Evolutionary conservation across 768 basidiomycete genomes (phyloP).

Genomic region (Mycena rebaudengoi): DNA sequence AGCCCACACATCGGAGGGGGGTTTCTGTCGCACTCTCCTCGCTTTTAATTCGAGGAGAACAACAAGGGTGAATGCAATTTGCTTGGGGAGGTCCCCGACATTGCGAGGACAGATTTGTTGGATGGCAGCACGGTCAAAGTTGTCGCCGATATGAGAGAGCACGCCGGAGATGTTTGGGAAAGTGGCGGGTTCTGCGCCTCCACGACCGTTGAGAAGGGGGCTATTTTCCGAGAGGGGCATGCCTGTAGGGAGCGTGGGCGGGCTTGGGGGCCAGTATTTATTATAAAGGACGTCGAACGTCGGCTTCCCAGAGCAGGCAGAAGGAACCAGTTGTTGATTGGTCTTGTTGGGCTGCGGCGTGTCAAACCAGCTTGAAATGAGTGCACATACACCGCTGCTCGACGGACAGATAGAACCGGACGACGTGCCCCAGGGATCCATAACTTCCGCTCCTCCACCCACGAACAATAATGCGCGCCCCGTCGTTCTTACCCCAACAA

Average conservation of each 20-base stretch:
- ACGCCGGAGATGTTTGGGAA: conserved; percentile 27
- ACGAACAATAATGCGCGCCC: conserved; percentile 45
- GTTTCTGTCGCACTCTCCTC: conserved; percentile 26
- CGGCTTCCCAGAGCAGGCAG: background rate
- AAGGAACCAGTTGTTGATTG: background rate
- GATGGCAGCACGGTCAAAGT: conserved; percentile 30
- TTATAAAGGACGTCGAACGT: background rate
- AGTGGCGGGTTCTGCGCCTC: background rate
- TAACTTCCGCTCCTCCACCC: conserved; percentile 35
- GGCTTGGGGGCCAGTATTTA: too few species aligned
- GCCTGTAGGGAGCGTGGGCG: background rate
- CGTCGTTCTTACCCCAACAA: conserved; percentile 68
- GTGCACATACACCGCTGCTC: conserved; percentile 66
- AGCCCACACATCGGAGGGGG: conserved; percentile 50
- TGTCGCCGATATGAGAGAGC: conserved; percentile 27
- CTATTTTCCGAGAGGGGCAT: conserved; percentile 29
- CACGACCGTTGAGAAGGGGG: conserved; percentile 28
- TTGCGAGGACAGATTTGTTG: conserved; percentile 32
- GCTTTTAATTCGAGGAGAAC: conserved; percentile 46
- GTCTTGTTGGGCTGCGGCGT: too few species aligned
- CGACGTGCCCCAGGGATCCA: conserved; percentile 53
- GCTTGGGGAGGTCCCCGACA: conserved; percentile 22
- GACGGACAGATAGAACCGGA: conserved; percentile 90
- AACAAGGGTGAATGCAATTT: conserved; percentile 40
- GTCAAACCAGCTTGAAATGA: too few species aligned